Evolutionary conservation across 805 yeast species (phyloP), one percentile per base, ranked within the genome.

Genomic region (Candida andamanensis): DNA sequence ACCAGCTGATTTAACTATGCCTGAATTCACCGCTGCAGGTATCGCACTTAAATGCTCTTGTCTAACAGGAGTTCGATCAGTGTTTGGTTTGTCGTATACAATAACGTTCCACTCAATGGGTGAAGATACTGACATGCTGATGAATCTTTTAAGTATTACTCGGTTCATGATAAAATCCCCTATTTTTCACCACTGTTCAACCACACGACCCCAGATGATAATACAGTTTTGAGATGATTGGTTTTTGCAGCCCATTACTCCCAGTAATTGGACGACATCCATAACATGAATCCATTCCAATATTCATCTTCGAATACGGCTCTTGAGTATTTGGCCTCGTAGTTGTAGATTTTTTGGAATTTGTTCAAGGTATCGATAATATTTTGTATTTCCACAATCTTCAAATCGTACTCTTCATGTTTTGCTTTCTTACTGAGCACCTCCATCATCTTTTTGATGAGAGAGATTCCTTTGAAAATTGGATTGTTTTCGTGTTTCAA

Each of bases 41-140:
- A 61, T 46, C 12, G 31, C 39, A 4, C 42, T 44, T 17, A 54
- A 41, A 50, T 80, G 89, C 23, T 61, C 60, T 3, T 73, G 63
- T 55, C 85, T 72, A 26, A 63, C 61, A 11, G 54, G 45, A 3
- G 71, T 41, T 52, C 87, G 69, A 54, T 76, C 80, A 32, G 73
- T 56, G 24, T 74, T 76, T 29, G 85, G 84, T 49, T 73, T 75
- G 52, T 84, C 95, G 54, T 65, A 78, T 21, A 82, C 73, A 48
- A 80, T 64, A 11, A 78, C 90, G 52, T 76, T 63, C 73, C 79
- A 80, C 52, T 80, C 85, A 60, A 61, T 47, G 33, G 54, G 40
- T 16, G 40, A 25, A 21, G 44, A 39, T n/a, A n/a, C 22, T 8
- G 22, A 8, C 44, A 43, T 43, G 14, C 26, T 41, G n/a, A 30